Conservation (phyloP, 2,329 filamentous ascomycete genomes). For the Trichoderma arundinaceum region DNA sequence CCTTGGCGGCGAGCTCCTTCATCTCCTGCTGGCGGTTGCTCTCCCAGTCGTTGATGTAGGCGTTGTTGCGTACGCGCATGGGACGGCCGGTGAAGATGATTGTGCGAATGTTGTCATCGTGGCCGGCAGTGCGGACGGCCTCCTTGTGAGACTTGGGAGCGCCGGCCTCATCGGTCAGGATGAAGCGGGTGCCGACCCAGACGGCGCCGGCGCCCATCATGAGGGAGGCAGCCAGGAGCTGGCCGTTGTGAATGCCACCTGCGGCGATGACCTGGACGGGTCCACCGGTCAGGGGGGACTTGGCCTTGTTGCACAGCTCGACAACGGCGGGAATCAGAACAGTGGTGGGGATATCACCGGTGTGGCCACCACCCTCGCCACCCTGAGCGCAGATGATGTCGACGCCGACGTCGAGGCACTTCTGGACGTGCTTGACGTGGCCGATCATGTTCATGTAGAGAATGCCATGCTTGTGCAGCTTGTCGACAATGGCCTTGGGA, state of each 20-base stretch:
- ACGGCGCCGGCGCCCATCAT: constrained; percentile 92
- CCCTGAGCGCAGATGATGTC: constrained; percentile 99
- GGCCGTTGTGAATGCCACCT: constrained; percentile 91
- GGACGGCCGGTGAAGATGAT: constrained; percentile 99
- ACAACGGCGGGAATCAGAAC: constrained; percentile 93
- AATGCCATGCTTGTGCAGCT: constrained; percentile 83
- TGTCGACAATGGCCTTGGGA: constrained; percentile 85
- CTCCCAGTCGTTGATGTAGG: constrained; percentile 97
- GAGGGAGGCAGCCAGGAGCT: constrained; percentile 84
- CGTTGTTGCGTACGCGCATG: constrained; percentile 88
- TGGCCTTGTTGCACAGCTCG: constrained; percentile 78
- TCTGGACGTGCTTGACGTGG: constrained; percentile 98
- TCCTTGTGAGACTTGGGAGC: constrained; percentile 95
- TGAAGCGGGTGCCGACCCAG: constrained; percentile 97
- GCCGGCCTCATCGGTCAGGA: constrained; percentile 91
- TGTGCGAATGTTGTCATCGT: constrained; percentile 95
- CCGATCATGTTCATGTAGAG: constrained; percentile 99
- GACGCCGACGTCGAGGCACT: constrained; percentile 88
- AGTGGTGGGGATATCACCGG: constrained; percentile 89
- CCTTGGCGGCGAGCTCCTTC: constrained; percentile 87
- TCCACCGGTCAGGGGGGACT: constrained; percentile 82
- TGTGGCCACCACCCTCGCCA: constrained; percentile 96
- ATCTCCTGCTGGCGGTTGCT: constrained; percentile 88
- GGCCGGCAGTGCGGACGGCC: constrained; percentile 86
- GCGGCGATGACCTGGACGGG: constrained; percentile 92